These are phyloP conservation scores for Usnea hakonensis DNA, from an alignment of 495 filamentous ascomycete genomes.

Conservation along the genomic window DNA sequence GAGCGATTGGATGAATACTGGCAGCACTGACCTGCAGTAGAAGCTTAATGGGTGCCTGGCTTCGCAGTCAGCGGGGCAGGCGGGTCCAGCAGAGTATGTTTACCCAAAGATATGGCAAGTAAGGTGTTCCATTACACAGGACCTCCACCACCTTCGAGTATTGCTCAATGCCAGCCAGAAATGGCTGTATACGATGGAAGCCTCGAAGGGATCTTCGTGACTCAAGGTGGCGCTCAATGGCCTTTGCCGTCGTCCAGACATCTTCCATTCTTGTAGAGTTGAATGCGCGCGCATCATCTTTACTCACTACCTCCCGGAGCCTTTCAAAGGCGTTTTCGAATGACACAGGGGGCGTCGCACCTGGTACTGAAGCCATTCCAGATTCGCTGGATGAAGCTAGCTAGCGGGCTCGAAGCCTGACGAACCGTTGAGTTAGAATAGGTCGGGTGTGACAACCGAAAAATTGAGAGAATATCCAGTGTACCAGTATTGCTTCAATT, in stretches of 20 bases:
- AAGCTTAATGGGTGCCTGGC: slow-evolving; percentile 36
- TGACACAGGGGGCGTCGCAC: slow-evolving; percentile 2
- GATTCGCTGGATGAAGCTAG: neutral
- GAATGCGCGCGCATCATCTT: slow-evolving; percentile 28
- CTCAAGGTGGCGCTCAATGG: slow-evolving; percentile 34
- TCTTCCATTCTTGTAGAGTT: slow-evolving; percentile 28
- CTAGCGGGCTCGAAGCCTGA: too few relatives aligned
- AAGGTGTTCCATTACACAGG: slow-evolving; percentile 40
- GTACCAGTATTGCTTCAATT: too few relatives aligned
- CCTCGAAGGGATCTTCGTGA: slow-evolving; percentile 32
- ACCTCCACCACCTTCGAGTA: slow-evolving; percentile 37
- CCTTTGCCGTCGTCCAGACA: slow-evolving; percentile 29
- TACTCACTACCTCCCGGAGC: slow-evolving; percentile 26
- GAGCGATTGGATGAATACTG: neutral
- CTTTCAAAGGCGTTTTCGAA: slow-evolving; percentile 29
- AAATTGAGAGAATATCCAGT: too few relatives aligned
- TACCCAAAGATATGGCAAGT: slow-evolving; percentile 40
- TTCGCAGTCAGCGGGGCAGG: slow-evolving; percentile 12
- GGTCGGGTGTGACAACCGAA: too few relatives aligned
- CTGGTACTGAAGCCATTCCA: slow-evolving; percentile 1
- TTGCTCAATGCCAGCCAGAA: slow-evolving; percentile 33
- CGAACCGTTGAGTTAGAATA: too few relatives aligned
- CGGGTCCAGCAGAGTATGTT: neutral
- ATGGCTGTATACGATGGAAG: slow-evolving; percentile 34
- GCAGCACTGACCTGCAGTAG: slow-evolving; percentile 30